Evolutionary conservation across 1,284 basidiomycete genomes (phyloP), one percentile per base, ranked within the genome.

Genomic region (Puccinia coronata): DNA sequence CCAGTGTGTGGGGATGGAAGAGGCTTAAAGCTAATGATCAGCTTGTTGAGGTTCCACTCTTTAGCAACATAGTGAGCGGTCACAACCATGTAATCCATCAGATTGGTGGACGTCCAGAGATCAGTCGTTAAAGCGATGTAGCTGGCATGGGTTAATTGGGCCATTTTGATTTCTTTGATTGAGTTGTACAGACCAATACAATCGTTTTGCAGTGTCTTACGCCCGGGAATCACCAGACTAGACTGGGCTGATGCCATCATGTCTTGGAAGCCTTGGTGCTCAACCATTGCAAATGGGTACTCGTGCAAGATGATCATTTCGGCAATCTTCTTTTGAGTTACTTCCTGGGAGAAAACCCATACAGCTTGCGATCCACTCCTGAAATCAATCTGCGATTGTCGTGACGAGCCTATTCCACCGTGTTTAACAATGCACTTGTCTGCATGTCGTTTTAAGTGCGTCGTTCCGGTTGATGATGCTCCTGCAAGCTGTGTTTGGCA

Each of bases 1-100:
- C 59, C 59, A 61, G 59, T 61, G 59, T 61, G 59, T 16, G 59
- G 59, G 9, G 59, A 61, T 11, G 59, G n/a, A 34, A 61, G 59
- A 31, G 59, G 59, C n/a, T 61, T 61, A 28, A 61, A 61, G 5
- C 59, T 28, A 61, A 61, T 31, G 59, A 61, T 61, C 59, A 16
- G 25, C 34, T 61, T 61, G 11, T 8, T 61, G 5, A 31, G 59
- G 8, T 31, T 61, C 59, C 25, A 61, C 14, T 53, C 23, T 5
- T 20, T 6, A 9, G 36, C 20, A 8, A 65, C 9, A 20, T 39
- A 65, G 23, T 65, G 61, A 43, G 61, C 31, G 5, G 34, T 65
- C 6, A 65, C 61, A 36, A 65, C 61, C 61, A 65, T 65, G 61
- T 65, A 65, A 8, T 36, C 61, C 20, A 36, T 65, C n/a, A 28